Evolutionary conservation across 495 filamentous ascomycete species (phyloP).

Genomic region (Lentithecium fluviatile): DNA sequence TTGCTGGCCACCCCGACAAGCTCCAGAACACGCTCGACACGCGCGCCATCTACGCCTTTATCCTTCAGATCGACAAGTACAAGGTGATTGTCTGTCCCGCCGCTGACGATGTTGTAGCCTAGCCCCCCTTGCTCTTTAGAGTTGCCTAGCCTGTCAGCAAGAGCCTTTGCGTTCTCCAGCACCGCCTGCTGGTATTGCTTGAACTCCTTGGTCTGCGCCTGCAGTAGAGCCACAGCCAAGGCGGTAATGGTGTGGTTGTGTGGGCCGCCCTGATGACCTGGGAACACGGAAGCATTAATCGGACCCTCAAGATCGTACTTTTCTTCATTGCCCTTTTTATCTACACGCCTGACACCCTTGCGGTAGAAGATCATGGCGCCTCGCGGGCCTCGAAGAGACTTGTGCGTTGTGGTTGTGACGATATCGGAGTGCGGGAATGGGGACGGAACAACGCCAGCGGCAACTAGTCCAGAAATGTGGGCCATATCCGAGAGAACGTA

Average conservation of each 20-base stretch:
- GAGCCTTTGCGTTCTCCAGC: slow-evolving; percentile 85
- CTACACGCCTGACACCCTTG: slow-evolving; percentile 84
- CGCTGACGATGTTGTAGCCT: slow-evolving; percentile 89
- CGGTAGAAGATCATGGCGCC: slow-evolving; percentile 99
- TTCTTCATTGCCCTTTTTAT: slow-evolving; percentile 89
- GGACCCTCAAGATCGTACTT: slow-evolving; percentile 91
- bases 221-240: slow-evolving; percentile 92
- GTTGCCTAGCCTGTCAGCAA: slow-evolving; percentile 61
- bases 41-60: slow-evolving; percentile 81
- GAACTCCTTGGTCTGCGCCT: slow-evolving; percentile 90
- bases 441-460: slow-evolving; percentile 88
- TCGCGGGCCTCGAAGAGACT: slow-evolving; percentile 96
- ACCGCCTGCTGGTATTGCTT: slow-evolving; percentile 94
- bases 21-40: slow-evolving; percentile 94
- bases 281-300: slow-evolving; percentile 99
- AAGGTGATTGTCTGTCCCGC: slow-evolving; percentile 98
- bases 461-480: slow-evolving; percentile 95
- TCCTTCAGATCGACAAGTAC: slow-evolving; percentile 88
- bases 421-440: slow-evolving; percentile 95
- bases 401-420: slow-evolving; percentile 99
- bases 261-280: slow-evolving; percentile 97
- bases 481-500: slow-evolving; percentile 98
- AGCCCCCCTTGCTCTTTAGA: slow-evolving; percentile 63
- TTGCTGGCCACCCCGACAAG: slow-evolving; percentile 98
- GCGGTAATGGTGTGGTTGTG: slow-evolving; percentile 99